Evolutionary conservation across 1,284 basidiomycete genomes (phyloP), one percentile per base, ranked within the genome.

Genomic region (Sporisorium sorghi): DNA sequence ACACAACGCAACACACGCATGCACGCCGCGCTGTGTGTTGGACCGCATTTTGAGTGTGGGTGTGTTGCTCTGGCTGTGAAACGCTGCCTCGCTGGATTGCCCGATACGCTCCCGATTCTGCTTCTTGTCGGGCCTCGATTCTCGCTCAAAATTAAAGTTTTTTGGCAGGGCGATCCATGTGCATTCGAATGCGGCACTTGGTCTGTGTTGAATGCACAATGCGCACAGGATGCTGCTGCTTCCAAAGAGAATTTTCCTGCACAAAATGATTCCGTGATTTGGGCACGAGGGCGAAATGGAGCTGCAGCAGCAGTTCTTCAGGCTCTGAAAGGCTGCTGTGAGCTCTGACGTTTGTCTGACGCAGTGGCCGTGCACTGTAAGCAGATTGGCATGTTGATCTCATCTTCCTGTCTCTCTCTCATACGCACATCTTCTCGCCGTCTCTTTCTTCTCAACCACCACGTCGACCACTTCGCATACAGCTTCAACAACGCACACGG

Each of bases 381-480:
- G 43, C 15, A 24, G 23, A 21, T 23, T 23, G 2, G 42, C 42
- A 43, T 23, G 42, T 43, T n/a, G n/a, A n/a, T 44, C 43, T 3
- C 17, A 11, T n/a, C 37, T 40, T 9, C 14, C 37, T 40, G 3
- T 8, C 19, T 19, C 37, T 15, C 10, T 15, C n/a, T 40, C 5
- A 8, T 10, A 3, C 17, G 15, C 9, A 1, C 3, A 17, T n/a
- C 17, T 40, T 9, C 37, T 40, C 37, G 10, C n/a, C 37, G 5
- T 17, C 21, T 35, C 47, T 23, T 57, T 49, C 33, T 26, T n/a
- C 24, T 26, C 44, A 33, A 56, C 37, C 46, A 24, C 24, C 24
- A 42, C 44, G 2, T 30, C 26, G 14, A 17, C 12, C 35, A 17
- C 32, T 3, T n/a, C 32, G 32, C 32, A 30, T 33, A 33, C 32